Evolutionary conservation across 441 rosid genomes (phyloP).

Genomic region (Capsella rubella): DNA sequence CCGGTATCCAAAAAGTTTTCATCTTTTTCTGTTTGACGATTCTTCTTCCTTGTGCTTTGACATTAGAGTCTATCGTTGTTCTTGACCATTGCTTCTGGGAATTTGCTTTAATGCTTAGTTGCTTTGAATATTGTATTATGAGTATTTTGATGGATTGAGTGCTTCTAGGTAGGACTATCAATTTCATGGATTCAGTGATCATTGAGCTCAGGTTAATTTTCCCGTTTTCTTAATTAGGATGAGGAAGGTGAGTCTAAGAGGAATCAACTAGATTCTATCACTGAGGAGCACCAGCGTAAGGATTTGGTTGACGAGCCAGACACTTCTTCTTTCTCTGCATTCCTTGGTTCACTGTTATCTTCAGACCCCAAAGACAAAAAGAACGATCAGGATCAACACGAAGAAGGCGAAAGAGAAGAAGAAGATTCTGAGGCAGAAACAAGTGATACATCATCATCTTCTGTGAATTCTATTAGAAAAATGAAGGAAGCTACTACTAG

Average conservation of each 20-base stretch:
- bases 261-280: constrained; percentile 55
- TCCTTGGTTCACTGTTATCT: constrained; percentile 80
- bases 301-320: constrained; percentile 75
- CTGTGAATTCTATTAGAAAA: constrained; percentile 37
- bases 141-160: background rate
- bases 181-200: constrained; percentile 8
- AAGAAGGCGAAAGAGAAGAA: constrained; percentile 49
- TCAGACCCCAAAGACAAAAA: constrained; percentile 59
- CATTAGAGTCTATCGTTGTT: constrained; percentile 10
- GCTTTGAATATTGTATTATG: background rate
- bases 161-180: constrained; percentile 7
- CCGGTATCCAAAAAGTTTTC: constrained; percentile 42
- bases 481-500: constrained; percentile 58
- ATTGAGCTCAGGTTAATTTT: constrained; percentile 9
- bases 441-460: constrained; percentile 50
- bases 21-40: background rate
- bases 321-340: constrained; percentile 93
- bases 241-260: constrained; percentile 53
- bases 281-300: constrained; percentile 55
- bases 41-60: constrained; percentile 27
- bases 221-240: constrained; percentile 49
- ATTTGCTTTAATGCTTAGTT: constrained; percentile 6
- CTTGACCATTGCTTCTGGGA: constrained; percentile 16
- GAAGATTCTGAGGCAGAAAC: constrained; percentile 52
- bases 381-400: constrained; percentile 39